Conservation (phyloP, 495 filamentous ascomycete genomes). For the Xylaria grammica region DNA sequence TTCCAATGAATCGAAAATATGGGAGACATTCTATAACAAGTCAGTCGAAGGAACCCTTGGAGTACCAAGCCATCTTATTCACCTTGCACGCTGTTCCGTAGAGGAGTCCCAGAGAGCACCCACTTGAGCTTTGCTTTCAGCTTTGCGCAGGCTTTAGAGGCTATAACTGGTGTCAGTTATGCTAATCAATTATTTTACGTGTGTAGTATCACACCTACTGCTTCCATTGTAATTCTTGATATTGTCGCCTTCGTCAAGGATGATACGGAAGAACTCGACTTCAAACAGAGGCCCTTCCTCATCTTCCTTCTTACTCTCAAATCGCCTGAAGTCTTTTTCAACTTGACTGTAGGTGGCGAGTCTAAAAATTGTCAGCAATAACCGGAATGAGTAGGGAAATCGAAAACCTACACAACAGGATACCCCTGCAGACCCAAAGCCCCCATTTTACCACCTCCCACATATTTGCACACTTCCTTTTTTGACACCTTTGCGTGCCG, state of each 20-base stretch:
- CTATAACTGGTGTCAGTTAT: slow-evolving; percentile 21
- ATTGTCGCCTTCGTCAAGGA: slow-evolving; percentile 43
- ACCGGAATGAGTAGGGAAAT: not conserved
- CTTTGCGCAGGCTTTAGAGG: slow-evolving; percentile 23
- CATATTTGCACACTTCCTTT: not conserved
- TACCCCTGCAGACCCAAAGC: not conserved
- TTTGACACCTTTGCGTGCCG: not conserved
- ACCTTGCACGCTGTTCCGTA: slow-evolving; percentile 39
- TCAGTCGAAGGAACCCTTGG: not conserved
- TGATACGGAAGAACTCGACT: slow-evolving; percentile 36
- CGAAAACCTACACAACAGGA: slow-evolving; percentile 6
- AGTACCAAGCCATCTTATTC: not conserved
- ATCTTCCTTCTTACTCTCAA: not conserved
- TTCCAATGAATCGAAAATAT: slow-evolving; percentile 55
- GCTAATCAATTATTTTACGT: not conserved
- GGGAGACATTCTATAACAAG: slow-evolving; percentile 18
- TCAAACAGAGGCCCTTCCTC: slow-evolving; percentile 20
- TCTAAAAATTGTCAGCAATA: not conserved
- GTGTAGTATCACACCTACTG: slow-evolving; percentile 18
- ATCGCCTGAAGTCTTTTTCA: slow-evolving; percentile 1
- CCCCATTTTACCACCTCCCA: not conserved
- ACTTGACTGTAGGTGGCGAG: slow-evolving; percentile 14
- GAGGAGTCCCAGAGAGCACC: slow-evolving; percentile 41
- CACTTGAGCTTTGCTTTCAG: slow-evolving; percentile 31
- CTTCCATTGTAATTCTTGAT: slow-evolving; percentile 37